Base-by-base conservation (phyloP, 495 filamentous ascomycete species). In the Penicilliopsis zonata region DNA sequence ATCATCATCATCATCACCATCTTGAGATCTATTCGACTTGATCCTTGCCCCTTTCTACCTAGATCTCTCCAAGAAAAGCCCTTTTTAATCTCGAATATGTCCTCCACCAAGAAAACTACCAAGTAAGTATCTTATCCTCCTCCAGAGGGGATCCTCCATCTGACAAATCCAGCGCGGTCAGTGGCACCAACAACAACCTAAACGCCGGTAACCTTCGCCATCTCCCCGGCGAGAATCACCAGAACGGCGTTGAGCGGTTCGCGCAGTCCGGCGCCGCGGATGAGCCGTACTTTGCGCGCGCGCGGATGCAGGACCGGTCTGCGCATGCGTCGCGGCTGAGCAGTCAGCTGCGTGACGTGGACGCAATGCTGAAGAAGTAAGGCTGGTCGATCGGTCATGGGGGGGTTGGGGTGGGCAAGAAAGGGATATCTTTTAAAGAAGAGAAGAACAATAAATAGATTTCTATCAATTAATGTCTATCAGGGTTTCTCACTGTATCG, bases 231-330 rank as follows among this genome's bases (percentile, higher is more conserved):
- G 40, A 36, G 17, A 45, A 44, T 35, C 52, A 15, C 25, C 38
- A 42, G 31, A 47, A 30, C 33, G 42, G 34, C 5, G 47, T 56
- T 2, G 51, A 57, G n/a, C 49, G 54, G 18, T 59, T 53, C 30
- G 42, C 46, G 14, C 48, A 50, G 15, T 41, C 47, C 18, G 40
- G 54, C 9, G 46, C 55, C n/a, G 40, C 54, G 2, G 59, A 63
- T 15, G 47, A 46, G 7, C 56, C 59, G 12, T 63, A 63, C 43
- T 63, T 53, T 41, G 52, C 49, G 13, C 45, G 46, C 3, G 52
- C 51, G 20, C 46, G 51, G 14, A 54, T 58, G 36, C 37, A 28
- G 23, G 55, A 57, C 8, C 51, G 59, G 20, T 51, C 52, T 5
- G 41, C 48, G 17, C 59, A 63, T 20, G 30, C 52, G 19, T 44